These are phyloP conservation scores for Boletus rubroflammeus DNA, from an alignment of 768 basidiomycete species.

Conservation along the genomic window DNA sequence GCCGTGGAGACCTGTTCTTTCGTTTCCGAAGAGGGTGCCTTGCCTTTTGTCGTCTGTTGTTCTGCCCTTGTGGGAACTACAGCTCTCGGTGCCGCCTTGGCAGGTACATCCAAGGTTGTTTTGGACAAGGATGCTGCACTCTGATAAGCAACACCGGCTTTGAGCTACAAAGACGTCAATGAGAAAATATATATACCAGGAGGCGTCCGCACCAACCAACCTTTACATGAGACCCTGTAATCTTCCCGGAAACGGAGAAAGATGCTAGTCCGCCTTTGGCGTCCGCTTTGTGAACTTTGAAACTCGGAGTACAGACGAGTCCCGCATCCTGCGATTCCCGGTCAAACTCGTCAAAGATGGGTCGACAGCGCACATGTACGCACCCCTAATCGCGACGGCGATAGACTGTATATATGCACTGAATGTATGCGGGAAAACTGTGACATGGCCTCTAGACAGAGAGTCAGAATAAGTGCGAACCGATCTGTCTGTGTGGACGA, in stretches of 20 bases:
- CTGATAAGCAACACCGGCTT: neutral
- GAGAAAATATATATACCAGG: neutral
- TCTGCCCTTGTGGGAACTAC: constrained; percentile 9
- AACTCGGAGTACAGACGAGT: constrained; percentile 36
- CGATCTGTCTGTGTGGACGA: neutral
- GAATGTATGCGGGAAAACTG: constrained; percentile 52
- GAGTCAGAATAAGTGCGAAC: neutral
- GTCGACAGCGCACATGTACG: neutral
- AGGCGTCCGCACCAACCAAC: constrained; percentile 27
- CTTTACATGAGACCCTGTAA: constrained; percentile 44
- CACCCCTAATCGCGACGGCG: constrained; percentile 58
- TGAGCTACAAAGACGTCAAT: constrained; percentile 13
- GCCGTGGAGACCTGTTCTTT: constrained; percentile 26
- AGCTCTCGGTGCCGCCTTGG: constrained; percentile 10
- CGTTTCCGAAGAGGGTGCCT: constrained; percentile 23
- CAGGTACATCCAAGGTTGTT: constrained; percentile 37
- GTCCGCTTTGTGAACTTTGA: constrained; percentile 33
- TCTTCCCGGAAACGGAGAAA: constrained; percentile 37
- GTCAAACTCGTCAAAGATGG: constrained; percentile 1
- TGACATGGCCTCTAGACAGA: constrained; percentile 45
- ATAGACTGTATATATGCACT: constrained; percentile 68
- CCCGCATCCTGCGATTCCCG: constrained; percentile 39
- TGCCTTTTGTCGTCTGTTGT: constrained; percentile 18
- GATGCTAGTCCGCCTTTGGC: constrained; percentile 18
- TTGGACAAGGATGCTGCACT: constrained; percentile 40